phyloP scores from a whole-genome alignment of 1,139 yeast genomes.

The Yamadazyma kanchanaburiensis region DNA sequence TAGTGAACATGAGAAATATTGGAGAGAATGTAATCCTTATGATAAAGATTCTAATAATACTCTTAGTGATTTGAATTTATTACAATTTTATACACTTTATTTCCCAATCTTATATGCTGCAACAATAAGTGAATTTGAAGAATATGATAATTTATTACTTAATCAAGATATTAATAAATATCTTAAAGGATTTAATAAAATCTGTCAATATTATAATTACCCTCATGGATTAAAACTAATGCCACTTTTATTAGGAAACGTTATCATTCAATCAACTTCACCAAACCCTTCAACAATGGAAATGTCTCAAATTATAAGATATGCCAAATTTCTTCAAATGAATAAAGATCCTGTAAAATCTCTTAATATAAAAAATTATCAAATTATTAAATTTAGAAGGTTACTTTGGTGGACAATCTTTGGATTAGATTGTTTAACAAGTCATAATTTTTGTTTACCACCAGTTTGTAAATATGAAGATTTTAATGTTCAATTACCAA shows the following conservation, averaged over 20 bases:
- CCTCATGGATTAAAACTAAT: slow-evolving; percentile 51
- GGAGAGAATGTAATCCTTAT: slow-evolving; percentile 31
- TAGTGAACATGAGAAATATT: slow-evolving; percentile 46
- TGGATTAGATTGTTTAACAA: slow-evolving; percentile 55
- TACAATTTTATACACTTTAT: slow-evolving; percentile 46
- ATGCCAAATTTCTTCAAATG: slow-evolving; percentile 53
- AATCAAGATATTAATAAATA: slow-evolving; percentile 50
- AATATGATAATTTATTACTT: slow-evolving; percentile 43
- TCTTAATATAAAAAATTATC: slow-evolving; percentile 45
- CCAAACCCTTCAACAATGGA: slow-evolving; percentile 56
- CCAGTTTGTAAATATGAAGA: slow-evolving; percentile 55
- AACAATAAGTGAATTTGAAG: slow-evolving; percentile 54
- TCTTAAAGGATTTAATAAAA: slow-evolving; percentile 44
- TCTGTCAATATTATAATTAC: slow-evolving; percentile 48
- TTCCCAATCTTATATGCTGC: slow-evolving; percentile 54
- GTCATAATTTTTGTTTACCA: slow-evolving; percentile 54
- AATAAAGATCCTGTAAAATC: slow-evolving; percentile 57
- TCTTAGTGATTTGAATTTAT: slow-evolving; percentile 25
- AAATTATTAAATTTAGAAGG: slow-evolving; percentile 50
- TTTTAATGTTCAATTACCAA: slow-evolving; percentile 55
- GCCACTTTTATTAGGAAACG: slow-evolving; percentile 47
- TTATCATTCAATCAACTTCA: slow-evolving; percentile 51
- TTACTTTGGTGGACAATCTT: slow-evolving; percentile 66
- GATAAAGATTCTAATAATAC: slow-evolving; percentile 14
- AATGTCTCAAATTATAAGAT: slow-evolving; percentile 47